Percentiles rank a stretch among this genome's conserved stretches.
Conservation (phyloP, 768 basidiomycete species). For the Serendipita indica region DNA sequence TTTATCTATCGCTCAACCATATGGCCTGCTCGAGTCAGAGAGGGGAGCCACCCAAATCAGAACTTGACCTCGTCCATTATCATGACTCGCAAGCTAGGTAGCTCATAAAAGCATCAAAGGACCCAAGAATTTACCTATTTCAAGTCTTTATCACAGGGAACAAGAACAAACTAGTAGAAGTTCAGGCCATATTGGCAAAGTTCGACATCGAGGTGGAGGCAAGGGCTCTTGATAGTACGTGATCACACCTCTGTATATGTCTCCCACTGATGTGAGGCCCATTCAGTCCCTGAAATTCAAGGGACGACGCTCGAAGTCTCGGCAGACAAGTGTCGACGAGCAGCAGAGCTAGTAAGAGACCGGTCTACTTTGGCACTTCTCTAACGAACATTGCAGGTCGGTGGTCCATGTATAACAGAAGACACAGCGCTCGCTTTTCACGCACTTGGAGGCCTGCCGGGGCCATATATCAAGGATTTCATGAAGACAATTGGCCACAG, state of each 20-base stretch:
- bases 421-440: slow-evolving; percentile 90
- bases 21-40: no score
- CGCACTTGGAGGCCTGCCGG: slow-evolving; percentile 81
- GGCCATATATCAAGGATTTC: slow-evolving; percentile 96
- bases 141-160: slow-evolving; percentile 92
- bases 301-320: slow-evolving; percentile 87
- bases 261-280: not conserved
- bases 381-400: slow-evolving; percentile 23
- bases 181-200: slow-evolving; percentile 62
- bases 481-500: slow-evolving; percentile 69
- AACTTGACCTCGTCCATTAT: no score
- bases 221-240: slow-evolving; percentile 64
- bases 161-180: slow-evolving; percentile 81
- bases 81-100: slow-evolving; percentile 1
- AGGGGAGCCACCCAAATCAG: no score
- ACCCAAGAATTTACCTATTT: not conserved
- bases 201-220: slow-evolving; percentile 57
- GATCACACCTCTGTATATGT: not conserved
- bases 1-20: no score
- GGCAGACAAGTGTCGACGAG: slow-evolving; percentile 66
- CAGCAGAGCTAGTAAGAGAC: slow-evolving; percentile 49
- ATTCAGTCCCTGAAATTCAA: slow-evolving; percentile 80
- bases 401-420: slow-evolving; percentile 58
- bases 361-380: not conserved
- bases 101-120: not conserved